These are phyloP conservation scores for Sphagnum fallax DNA, from an alignment of 228 moss, liverwort and hornwort genomes.

Conservation along the genomic window DNA sequence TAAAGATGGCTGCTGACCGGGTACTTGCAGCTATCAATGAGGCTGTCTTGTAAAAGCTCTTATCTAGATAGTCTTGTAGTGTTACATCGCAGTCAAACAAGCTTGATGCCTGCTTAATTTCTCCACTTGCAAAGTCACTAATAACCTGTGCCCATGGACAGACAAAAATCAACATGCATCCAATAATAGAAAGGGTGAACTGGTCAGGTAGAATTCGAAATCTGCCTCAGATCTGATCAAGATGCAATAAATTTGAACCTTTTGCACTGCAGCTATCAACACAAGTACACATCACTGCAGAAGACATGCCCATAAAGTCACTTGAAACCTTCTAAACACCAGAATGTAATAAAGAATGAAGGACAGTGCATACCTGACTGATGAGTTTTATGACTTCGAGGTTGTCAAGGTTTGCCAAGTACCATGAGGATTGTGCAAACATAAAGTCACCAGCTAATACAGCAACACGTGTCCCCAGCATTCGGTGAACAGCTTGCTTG, in stretches of 20 bases:
- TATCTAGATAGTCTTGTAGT: constrained; percentile 74
- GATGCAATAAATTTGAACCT: too few relatives aligned
- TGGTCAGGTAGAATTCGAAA: too few relatives aligned
- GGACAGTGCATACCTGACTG: constrained; percentile 61
- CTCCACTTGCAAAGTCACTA: constrained; percentile 91
- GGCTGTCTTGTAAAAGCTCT: constrained; percentile 94
- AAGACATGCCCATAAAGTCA: too few relatives aligned
- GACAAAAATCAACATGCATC: background rate
- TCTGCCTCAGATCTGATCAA: too few relatives aligned
- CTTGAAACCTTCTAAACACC: background rate
- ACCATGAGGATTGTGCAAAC: constrained; percentile 99
- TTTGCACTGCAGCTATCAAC: too few relatives aligned
- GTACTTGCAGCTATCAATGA: constrained; percentile 91
- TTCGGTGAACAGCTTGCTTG: constrained; percentile 79
- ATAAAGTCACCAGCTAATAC: constrained; percentile 96
- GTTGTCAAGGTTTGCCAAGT: constrained; percentile 96
- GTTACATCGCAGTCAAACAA: constrained; percentile 82
- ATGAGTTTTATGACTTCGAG: constrained; percentile 99
- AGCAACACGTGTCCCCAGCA: constrained; percentile 84
- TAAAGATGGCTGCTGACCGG: constrained; percentile 89
- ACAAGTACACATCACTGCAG: too few relatives aligned
- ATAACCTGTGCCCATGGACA: constrained; percentile 55
- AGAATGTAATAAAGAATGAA: background rate
- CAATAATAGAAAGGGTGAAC: too few relatives aligned
- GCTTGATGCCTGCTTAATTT: constrained; percentile 88